Evolutionary conservation across 768 basidiomycete species (phyloP).

Genomic region (Leccinum rimulosum): DNA sequence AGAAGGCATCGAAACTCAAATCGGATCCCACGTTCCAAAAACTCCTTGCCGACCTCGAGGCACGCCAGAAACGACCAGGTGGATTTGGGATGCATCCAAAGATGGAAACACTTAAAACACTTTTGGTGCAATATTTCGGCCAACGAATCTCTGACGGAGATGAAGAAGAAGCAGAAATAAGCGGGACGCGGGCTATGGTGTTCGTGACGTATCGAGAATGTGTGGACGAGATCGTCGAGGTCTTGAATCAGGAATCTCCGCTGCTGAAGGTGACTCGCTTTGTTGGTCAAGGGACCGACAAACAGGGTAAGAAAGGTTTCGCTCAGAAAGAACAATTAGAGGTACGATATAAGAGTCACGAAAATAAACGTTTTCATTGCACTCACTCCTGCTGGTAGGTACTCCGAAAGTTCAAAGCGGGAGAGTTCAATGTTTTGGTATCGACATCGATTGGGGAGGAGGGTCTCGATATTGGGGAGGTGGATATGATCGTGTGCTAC

Average conservation of each 20-base stretch:
- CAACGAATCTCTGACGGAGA: conserved; percentile 41
- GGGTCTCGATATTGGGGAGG: conserved; percentile 96
- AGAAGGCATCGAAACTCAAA: conserved; percentile 43
- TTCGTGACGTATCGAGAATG: conserved; percentile 89
- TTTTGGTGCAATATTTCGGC: conserved; percentile 78
- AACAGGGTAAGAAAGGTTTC: conserved; percentile 82
- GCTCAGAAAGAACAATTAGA: conserved; percentile 90
- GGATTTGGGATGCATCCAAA: conserved; percentile 83
- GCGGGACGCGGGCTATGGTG: conserved; percentile 80
- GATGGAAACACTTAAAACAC: conserved; percentile 75
- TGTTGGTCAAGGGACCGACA: conserved; percentile 87
- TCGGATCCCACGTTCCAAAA: conserved; percentile 60
- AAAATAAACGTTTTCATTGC: conserved; percentile 5
- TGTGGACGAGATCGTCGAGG: conserved; percentile 86
- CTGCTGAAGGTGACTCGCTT: conserved; percentile 82
- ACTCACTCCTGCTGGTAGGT: conserved; percentile 46
- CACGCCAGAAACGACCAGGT: conserved; percentile 40
- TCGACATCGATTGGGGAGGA: conserved; percentile 98
- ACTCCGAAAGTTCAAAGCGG: conserved; percentile 82
- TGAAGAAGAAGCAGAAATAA: conserved; percentile 25
- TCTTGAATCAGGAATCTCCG: conserved; percentile 72
- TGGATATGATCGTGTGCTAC: conserved; percentile 95
- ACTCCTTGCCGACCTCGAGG: conserved; percentile 65
- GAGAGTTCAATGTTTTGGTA: conserved; percentile 88
- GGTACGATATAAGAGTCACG: conserved; percentile 42